Percentiles rank a stretch among this genome's conserved stretches.
phyloP scores from a whole-genome alignment of 2,329 filamentous ascomycete genomes.

The Cladosporium cucumerinum region DNA sequence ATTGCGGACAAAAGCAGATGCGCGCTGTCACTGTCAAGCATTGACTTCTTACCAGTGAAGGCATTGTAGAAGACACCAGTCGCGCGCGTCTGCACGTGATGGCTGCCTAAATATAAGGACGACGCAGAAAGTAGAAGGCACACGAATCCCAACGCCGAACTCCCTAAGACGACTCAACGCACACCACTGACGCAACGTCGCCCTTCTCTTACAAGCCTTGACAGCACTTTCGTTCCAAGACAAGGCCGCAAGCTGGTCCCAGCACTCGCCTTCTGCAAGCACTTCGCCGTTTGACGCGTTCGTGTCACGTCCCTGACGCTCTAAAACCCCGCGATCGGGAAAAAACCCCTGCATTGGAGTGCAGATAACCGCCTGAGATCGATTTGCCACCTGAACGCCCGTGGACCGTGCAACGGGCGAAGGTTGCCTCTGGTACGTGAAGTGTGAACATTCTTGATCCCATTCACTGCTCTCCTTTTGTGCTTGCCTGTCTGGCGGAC shows the following conservation, averaged over 20 bases:
- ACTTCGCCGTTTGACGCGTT: conserved; percentile 14
- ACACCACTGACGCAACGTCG: conserved; percentile 2
- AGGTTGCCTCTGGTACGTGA: conserved; percentile 6
- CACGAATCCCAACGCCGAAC: not conserved
- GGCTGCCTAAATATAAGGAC: not conserved
- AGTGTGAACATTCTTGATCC: not conserved
- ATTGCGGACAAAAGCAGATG: not conserved
- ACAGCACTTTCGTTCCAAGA: not conserved
- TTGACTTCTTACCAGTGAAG: not conserved
- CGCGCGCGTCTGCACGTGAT: not conserved
- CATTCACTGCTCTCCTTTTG: not conserved
- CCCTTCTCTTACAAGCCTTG: not conserved
- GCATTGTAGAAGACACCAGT: not conserved
- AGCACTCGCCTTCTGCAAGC: not conserved
- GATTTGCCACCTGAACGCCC: conserved; percentile 10
- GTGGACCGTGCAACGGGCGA: conserved; percentile 2
- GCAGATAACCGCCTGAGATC: conserved; percentile 8
- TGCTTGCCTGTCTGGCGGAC: not conserved
- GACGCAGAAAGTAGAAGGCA: not conserved
- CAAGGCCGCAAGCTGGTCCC: not conserved
- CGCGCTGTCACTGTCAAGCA: not conserved
- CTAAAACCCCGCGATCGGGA: conserved; percentile 13
- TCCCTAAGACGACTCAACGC: not conserved
- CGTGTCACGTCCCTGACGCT: conserved; percentile 9
- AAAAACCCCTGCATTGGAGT: conserved; percentile 11